Evolutionary conservation across 2,329 filamentous ascomycete species (phyloP).

Genomic region (Aspergillus awamori): DNA sequence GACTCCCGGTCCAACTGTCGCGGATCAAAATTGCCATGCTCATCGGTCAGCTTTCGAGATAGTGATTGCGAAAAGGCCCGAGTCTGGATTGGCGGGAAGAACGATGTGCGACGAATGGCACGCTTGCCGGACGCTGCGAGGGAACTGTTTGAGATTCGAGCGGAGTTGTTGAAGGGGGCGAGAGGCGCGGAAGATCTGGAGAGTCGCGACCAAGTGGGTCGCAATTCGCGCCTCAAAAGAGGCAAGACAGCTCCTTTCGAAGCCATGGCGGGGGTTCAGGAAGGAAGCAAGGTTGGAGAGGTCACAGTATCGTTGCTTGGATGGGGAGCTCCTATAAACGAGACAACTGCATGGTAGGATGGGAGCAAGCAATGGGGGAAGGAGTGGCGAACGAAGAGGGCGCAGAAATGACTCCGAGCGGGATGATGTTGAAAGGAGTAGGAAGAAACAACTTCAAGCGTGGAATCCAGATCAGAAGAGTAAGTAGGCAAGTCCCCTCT

Average conservation of each 20-base stretch:
- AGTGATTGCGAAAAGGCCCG: constrained; percentile 51
- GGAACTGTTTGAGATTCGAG: constrained; percentile 23
- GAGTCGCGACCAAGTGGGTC: constrained; percentile 32
- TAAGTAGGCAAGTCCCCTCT: constrained; percentile 2
- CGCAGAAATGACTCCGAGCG: not conserved
- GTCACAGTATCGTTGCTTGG: not conserved
- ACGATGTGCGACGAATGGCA: constrained; percentile 23
- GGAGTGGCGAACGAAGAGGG: not conserved
- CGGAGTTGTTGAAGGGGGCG: constrained; percentile 25
- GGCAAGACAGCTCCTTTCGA: constrained; percentile 45
- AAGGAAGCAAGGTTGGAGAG: constrained; percentile 2
- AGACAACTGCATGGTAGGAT: constrained; percentile 21
- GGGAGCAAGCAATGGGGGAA: constrained; percentile 1
- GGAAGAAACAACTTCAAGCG: not conserved
- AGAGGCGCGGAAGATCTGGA: constrained; percentile 31
- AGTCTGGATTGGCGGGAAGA: constrained; percentile 35
- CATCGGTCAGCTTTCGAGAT: constrained; percentile 45
- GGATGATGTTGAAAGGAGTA: not conserved
- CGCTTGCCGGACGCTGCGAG: constrained; percentile 24
- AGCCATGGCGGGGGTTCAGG: constrained; percentile 37
- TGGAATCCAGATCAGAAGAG: not conserved
- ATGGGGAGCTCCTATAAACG: constrained; percentile 13
- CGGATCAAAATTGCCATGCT: constrained; percentile 67
- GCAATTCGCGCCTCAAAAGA: constrained; percentile 47
- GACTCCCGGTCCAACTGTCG: constrained; percentile 76